Percentiles rank a stretch among this genome's conserved stretches.
These are phyloP conservation scores for Fusarium tupiense DNA, from an alignment of 2,329 filamentous ascomycete genomes.

Conservation along the genomic window DNA sequence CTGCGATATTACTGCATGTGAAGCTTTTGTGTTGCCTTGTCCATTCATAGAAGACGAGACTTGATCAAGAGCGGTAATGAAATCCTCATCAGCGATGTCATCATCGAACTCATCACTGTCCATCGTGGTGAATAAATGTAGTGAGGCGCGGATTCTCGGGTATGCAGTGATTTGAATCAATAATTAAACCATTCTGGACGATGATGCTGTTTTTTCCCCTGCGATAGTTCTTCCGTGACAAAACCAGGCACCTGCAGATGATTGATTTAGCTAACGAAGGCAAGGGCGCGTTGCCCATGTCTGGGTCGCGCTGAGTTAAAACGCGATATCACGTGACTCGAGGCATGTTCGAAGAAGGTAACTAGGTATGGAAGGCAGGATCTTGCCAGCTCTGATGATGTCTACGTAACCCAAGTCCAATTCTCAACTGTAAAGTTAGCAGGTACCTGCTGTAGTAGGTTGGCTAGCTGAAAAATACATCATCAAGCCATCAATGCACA, in stretches of 20 bases:
- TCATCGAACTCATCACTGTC: slow-evolving; percentile 72
- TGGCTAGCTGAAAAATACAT: background rate
- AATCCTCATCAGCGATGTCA: slow-evolving; percentile 72
- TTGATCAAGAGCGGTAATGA: slow-evolving; percentile 69
- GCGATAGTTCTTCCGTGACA: background rate
- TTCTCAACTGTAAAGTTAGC: too few species aligned
- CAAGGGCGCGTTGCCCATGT: slow-evolving; percentile 19
- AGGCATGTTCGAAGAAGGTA: background rate
- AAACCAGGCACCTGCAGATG: background rate
- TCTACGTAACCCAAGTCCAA: background rate
- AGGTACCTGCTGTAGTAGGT: background rate
- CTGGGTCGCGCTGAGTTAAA: slow-evolving; percentile 1
- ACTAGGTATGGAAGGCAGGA: background rate
- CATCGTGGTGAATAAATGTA: slow-evolving; percentile 48
- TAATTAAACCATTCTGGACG: slow-evolving; percentile 15
- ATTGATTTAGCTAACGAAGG: background rate
- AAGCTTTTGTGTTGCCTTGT: background rate
- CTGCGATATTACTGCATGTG: background rate
- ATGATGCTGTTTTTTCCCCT: background rate
- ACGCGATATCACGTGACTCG: slow-evolving; percentile 43
- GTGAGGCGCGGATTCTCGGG: background rate
- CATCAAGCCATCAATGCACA: background rate
- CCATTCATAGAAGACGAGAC: slow-evolving; percentile 47
- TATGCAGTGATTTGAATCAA: background rate
- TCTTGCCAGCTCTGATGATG: background rate